Evolutionary conservation across 1,139 yeast genomes (phyloP).

Genomic region (Kluyveromyces sp.): DNA sequence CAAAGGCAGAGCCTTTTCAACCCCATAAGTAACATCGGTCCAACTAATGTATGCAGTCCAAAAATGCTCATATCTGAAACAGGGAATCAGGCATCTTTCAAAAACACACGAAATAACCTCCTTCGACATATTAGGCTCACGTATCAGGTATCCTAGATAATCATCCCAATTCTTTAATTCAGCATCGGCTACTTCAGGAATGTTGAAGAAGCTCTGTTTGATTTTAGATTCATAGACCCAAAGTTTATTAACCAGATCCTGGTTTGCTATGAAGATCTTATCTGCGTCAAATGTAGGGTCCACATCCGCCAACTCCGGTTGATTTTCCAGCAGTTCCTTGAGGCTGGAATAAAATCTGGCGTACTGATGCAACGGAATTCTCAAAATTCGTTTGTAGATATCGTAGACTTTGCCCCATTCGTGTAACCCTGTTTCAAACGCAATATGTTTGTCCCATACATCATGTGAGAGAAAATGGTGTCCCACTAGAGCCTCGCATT

Average conservation of each 20-base stretch:
- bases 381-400: slow-evolving; percentile 40
- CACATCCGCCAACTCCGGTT: slow-evolving; percentile 19
- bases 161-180: slow-evolving; percentile 45
- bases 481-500: slow-evolving; percentile 43
- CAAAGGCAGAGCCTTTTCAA: slow-evolving; percentile 12
- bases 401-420: slow-evolving; percentile 30
- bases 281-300: slow-evolving; percentile 31
- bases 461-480: slow-evolving; percentile 53
- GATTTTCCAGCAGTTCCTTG: slow-evolving; percentile 36
- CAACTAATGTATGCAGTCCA: slow-evolving; percentile 56
- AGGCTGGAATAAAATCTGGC: slow-evolving; percentile 54
- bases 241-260: slow-evolving; percentile 43
- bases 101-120: slow-evolving; percentile 37
- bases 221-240: slow-evolving; percentile 60
- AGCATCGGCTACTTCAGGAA: slow-evolving; percentile 32
- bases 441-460: slow-evolving; percentile 59
- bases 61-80: slow-evolving; percentile 42
- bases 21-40: slow-evolving; percentile 11
- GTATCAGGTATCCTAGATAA: slow-evolving; percentile 43
- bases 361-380: slow-evolving; percentile 62
- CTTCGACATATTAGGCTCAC: slow-evolving; percentile 10
- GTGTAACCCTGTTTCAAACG: slow-evolving; percentile 36
- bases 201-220: slow-evolving; percentile 39
- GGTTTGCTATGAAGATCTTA: slow-evolving; percentile 41
- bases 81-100: slow-evolving; percentile 56